These are phyloP conservation scores for Sclerotinia subarctica DNA, from an alignment of 2,329 filamentous ascomycete genomes.

Conservation along the genomic window DNA sequence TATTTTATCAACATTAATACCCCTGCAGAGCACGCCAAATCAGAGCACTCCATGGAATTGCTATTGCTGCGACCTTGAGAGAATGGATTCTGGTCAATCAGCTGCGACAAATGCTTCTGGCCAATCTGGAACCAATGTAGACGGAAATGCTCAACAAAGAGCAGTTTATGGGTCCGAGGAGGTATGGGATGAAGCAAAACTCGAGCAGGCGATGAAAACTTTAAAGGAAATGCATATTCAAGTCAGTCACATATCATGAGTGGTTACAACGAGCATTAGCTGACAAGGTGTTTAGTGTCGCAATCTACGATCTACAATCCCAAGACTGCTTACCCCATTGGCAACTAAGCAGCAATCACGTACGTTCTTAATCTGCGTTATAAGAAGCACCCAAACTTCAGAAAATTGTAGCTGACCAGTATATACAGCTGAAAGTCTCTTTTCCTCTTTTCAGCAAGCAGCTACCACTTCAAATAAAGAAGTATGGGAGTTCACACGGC, in stretches of 20 bases:
- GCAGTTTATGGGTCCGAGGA: slow-evolving; percentile 23
- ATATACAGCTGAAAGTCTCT: slow-evolving; percentile 49
- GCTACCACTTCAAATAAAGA: slow-evolving; percentile 49
- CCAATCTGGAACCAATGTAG: not conserved
- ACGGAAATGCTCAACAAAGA: slow-evolving; percentile 4
- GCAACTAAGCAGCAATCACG: slow-evolving; percentile 49
- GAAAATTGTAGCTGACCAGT: not conserved
- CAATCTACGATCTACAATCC: slow-evolving; percentile 48
- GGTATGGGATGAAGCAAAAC: slow-evolving; percentile 37
- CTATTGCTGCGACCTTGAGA: slow-evolving; percentile 3
- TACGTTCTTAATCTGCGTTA: slow-evolving; percentile 40
- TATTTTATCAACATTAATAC: not conserved
- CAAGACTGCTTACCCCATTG: slow-evolving; percentile 51
- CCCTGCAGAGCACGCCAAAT: not conserved
- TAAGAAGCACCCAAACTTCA: not conserved
- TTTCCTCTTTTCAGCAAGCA: slow-evolving; percentile 48
- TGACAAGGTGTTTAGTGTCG: slow-evolving; percentile 43
- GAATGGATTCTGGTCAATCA: slow-evolving; percentile 14
- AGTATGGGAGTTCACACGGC: slow-evolving; percentile 44
- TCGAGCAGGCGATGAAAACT: slow-evolving; percentile 36
- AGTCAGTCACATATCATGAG: slow-evolving; percentile 24
- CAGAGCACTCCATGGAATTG: slow-evolving; percentile 4
- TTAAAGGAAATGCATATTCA: slow-evolving; percentile 41
- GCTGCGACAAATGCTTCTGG: not conserved
- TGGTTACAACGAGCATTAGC: not conserved